Percentiles rank a stretch among this genome's conserved stretches.
phyloP scores from a whole-genome alignment of 306 rosid species.

The Vicia sativa region DNA sequence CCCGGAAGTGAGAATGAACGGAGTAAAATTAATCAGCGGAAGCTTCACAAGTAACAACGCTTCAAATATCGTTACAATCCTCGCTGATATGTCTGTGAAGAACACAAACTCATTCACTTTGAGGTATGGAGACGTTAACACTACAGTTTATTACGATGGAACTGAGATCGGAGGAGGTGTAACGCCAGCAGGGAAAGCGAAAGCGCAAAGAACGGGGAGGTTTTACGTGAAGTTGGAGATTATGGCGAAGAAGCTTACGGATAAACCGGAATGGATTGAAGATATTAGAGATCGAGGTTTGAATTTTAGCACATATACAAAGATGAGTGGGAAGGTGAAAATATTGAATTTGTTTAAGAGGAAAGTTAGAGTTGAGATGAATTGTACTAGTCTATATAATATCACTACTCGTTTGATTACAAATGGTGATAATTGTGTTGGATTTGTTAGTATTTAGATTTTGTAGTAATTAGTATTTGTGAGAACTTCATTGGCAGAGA shows the following conservation, averaged over 20 bases:
- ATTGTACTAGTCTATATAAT: constrained; percentile 42
- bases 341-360: constrained; percentile 35
- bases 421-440: constrained; percentile 21
- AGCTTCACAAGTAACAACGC: neutral
- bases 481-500: neutral
- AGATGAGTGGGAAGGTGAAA: constrained; percentile 40
- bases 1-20: constrained; percentile 43
- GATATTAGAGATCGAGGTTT: constrained; percentile 22
- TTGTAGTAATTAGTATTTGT: neutral
- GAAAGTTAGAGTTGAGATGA: constrained; percentile 34
- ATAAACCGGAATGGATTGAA: neutral
- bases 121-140: constrained; percentile 26
- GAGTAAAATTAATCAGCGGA: constrained; percentile 8
- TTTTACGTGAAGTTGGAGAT: constrained; percentile 41
- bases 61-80: constrained; percentile 3
- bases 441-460: constrained; percentile 30
- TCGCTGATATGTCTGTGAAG: constrained; percentile 41
- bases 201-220: constrained; percentile 30
- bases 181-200: constrained; percentile 33
- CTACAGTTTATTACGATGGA: constrained; percentile 33
- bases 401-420: neutral
- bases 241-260: neutral
- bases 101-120: constrained; percentile 42
- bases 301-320: constrained; percentile 41
- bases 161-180: constrained; percentile 26